Base-by-base conservation (phyloP, 306 rosid genomes). In the Fragaria nilgerrensis region DNA sequence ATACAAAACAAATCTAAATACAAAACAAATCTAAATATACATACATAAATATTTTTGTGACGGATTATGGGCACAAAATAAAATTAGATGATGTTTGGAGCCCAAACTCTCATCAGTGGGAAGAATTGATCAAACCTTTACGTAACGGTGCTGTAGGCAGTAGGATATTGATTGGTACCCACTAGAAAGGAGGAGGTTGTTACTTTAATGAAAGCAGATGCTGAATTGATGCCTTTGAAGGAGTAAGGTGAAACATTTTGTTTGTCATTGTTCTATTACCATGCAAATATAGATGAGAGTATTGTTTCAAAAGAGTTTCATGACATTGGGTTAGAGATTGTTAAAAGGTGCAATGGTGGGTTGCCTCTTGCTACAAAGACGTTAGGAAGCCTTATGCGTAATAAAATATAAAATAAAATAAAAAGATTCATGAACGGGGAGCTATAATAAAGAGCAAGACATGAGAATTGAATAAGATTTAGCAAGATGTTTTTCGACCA, bases 51-150 rank as follows among this genome's bases (percentile, higher is more conserved):
- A 29, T 29, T 29, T 29, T 29, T 29, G 3, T 29, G 32, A 29
- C 32, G 0, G 3, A 29, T 29, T 29, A 29, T 29, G 32, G 32
- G 32, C 32, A 29, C 32, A 29, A 29, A 0, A 29, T 29, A 29
- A 3, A 29, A 29, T 29, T 29, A 20, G 73, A 78, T 22, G 82
- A 78, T 68, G 82, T 78, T 3, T 72, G 77, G 82, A 20, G 9
- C 9, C 65, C 66, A n/a, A 39, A 39, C 2, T 3, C 2, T 61
- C 25, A 44, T 2, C 61, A 70, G 7, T 79, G 74, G 72, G 63
- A 73, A 6, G 56, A 15, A 39, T 0, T 79, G 1, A 37, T 45
- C 3, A 22, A 73, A 15, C 7, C 45, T 73, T 36, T 72, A 1
- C 16, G 37, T 7, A 6, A 3, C 5, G 82, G 77, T 5, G 66